Conservation (phyloP, 1,284 basidiomycete genomes). For the Boletus semigastroideus region DNA sequence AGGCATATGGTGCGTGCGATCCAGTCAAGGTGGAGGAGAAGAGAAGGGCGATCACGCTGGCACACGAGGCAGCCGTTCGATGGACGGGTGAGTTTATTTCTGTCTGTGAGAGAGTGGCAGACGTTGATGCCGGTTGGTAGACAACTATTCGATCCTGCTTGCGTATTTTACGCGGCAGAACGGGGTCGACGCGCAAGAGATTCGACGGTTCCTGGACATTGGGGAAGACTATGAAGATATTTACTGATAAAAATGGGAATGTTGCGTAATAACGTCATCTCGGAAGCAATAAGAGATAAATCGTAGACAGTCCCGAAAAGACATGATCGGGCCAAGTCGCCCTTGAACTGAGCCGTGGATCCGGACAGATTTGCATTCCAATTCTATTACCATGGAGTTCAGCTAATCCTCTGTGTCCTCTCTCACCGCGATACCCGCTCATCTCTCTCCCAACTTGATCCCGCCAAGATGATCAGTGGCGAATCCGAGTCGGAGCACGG, state of each 20-base stretch:
- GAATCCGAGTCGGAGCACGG: background rate
- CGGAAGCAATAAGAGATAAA: slow-evolving; percentile 12
- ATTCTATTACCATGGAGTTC: slow-evolving; percentile 10
- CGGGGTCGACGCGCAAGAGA: slow-evolving; percentile 53
- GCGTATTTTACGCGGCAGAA: slow-evolving; percentile 65
- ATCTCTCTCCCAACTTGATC: background rate
- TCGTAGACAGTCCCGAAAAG: slow-evolving; percentile 22
- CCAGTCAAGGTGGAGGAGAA: slow-evolving; percentile 78
- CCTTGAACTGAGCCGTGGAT: slow-evolving; percentile 1
- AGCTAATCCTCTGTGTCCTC: background rate
- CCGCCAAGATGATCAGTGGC: slow-evolving; percentile 1
- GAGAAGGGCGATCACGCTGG: slow-evolving; percentile 64
- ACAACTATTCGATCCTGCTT: slow-evolving; percentile 63
- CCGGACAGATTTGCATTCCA: slow-evolving; percentile 29
- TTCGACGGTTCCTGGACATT: slow-evolving; percentile 63
- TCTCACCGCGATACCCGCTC: slow-evolving; percentile 5
- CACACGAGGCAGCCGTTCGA: slow-evolving; percentile 75
- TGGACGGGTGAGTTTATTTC: slow-evolving; percentile 72
- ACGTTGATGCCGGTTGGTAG: slow-evolving; percentile 28
- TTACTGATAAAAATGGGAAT: slow-evolving; percentile 32
- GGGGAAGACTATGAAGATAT: slow-evolving; percentile 76
- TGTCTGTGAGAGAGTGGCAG: background rate
- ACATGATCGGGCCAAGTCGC: slow-evolving; percentile 24
- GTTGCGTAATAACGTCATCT: slow-evolving; percentile 12
- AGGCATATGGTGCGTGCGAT: slow-evolving; percentile 79